A percentile compares a stretch with the other conserved stretches of the same genome.
Evolutionary conservation across 1,284 basidiomycete genomes (phyloP).

Genomic region (Sphaerobolus stellatus): DNA sequence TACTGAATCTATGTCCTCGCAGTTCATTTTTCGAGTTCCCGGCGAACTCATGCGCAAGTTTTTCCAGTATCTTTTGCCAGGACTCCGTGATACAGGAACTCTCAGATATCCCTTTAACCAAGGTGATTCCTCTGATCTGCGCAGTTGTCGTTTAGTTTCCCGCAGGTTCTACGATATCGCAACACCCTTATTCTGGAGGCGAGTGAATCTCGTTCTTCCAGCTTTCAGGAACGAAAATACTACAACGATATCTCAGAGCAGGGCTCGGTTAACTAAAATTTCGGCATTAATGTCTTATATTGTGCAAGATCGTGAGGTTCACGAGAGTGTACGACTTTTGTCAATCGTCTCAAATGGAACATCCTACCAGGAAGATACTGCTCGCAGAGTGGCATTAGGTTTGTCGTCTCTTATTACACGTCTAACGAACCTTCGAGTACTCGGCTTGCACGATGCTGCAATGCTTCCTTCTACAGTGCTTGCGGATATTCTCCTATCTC

Average conservation of each 20-base stretch:
- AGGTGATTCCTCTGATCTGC: slow-evolving; percentile 8
- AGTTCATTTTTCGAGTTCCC: slow-evolving; percentile 5
- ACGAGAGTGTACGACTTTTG: slow-evolving; percentile 3
- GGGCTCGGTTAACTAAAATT: neutral
- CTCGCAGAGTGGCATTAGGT: neutral
- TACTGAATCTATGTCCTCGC: neutral
- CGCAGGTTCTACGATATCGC: slow-evolving; percentile 2
- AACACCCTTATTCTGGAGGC: slow-evolving; percentile 4
- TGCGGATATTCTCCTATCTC: neutral
- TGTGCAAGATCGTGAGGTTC: neutral
- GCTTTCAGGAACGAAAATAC: neutral
- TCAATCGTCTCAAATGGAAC: neutral
- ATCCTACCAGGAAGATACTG: neutral
- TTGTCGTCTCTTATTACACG: neutral
- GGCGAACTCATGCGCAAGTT: slow-evolving; percentile 5
- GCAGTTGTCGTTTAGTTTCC: slow-evolving; percentile 5
- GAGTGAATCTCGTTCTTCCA: slow-evolving; percentile 1
- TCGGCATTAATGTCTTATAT: neutral
- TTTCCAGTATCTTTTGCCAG: slow-evolving; percentile 3
- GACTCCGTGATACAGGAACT: neutral
- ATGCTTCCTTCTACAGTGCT: neutral
- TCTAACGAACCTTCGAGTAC: slow-evolving; percentile 5
- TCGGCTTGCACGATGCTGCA: neutral
- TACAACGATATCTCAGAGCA: neutral
- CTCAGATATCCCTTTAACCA: neutral